A percentile compares a stretch with the other conserved stretches of the same genome.
Evolutionary conservation across 2,329 filamentous ascomycete genomes (phyloP).

Genomic region (Mycosphaerella sp.): DNA sequence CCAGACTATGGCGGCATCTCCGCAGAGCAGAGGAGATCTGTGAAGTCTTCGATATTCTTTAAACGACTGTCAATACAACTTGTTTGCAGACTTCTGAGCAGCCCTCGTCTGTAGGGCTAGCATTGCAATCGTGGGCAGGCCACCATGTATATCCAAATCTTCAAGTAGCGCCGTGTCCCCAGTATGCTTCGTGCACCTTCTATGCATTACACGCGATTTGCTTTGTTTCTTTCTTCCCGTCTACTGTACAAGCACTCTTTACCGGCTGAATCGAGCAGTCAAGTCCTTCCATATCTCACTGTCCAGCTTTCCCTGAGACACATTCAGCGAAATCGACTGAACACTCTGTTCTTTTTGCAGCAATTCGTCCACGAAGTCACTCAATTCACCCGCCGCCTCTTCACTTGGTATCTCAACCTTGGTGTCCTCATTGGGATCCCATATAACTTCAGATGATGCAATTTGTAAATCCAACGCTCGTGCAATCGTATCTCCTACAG

Average conservation of each 20-base stretch:
- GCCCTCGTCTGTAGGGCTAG: too few species aligned
- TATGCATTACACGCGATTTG: neutral
- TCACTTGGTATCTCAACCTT: slow-evolving; percentile 56
- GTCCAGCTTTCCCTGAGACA: slow-evolving; percentile 34
- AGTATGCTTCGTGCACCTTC: neutral
- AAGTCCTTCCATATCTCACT: slow-evolving; percentile 27
- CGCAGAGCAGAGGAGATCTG: too few species aligned
- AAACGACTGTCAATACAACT: too few species aligned
- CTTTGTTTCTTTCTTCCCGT: neutral
- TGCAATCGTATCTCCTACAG: slow-evolving; percentile 58
- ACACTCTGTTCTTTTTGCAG: slow-evolving; percentile 63
- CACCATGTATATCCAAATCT: too few species aligned
- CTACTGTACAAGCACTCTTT: neutral
- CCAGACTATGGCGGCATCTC: too few species aligned
- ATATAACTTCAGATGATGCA: slow-evolving; percentile 72
- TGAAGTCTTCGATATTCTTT: too few species aligned
- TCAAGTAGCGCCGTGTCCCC: too few species aligned
- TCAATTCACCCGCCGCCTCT: slow-evolving; percentile 51
- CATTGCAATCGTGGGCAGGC: too few species aligned
- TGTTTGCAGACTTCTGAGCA: too few species aligned
- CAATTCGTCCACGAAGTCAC: slow-evolving; percentile 53
- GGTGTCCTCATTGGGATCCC: slow-evolving; percentile 76
- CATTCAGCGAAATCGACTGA: slow-evolving; percentile 72
- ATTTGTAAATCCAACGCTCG: slow-evolving; percentile 60
- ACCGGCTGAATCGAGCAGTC: slow-evolving; percentile 17